A percentile compares a stretch with the other conserved stretches of the same genome.
Evolutionary conservation across 192 early-diverging fungal genomes (phyloP).

Genomic region (Podila epigama): DNA sequence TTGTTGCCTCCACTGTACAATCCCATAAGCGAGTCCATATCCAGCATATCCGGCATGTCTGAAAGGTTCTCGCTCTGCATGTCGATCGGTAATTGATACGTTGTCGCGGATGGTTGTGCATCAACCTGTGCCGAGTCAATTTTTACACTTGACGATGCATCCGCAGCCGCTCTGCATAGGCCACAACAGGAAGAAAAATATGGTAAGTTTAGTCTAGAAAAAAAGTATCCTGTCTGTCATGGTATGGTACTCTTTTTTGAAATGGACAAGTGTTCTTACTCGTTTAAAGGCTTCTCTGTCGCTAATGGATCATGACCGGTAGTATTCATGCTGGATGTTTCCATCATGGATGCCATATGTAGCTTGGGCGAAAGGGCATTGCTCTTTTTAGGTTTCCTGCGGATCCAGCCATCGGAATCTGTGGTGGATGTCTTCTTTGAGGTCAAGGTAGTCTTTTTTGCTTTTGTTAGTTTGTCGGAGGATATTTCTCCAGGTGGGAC

Average conservation of each 20-base stretch:
- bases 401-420: constrained; percentile 38
- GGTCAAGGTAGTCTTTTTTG: not conserved
- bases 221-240: too few species aligned
- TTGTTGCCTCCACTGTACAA: constrained; percentile 24
- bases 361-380: constrained; percentile 3
- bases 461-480: not conserved
- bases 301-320: not conserved
- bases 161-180: too few species aligned
- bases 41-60: constrained; percentile 32
- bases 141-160: not conserved
- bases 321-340: not conserved
- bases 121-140: constrained; percentile 1
- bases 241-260: too few species aligned
- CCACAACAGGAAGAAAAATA: too few species aligned
- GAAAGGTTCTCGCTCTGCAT: constrained; percentile 13
- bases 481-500: not conserved
- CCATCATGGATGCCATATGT: not conserved
- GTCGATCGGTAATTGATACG: constrained; percentile 40
- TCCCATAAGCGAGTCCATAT: constrained; percentile 28
- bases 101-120: constrained; percentile 8
- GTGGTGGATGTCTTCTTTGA: not conserved
- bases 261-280: too few species aligned
- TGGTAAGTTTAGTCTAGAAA: too few species aligned
- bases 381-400: constrained; percentile 16
- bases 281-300: not conserved